Evolutionary conservation across 306 rosid genomes (phyloP), one percentile per base, ranked within the genome.

Genomic region (Arachis stenosperma): DNA sequence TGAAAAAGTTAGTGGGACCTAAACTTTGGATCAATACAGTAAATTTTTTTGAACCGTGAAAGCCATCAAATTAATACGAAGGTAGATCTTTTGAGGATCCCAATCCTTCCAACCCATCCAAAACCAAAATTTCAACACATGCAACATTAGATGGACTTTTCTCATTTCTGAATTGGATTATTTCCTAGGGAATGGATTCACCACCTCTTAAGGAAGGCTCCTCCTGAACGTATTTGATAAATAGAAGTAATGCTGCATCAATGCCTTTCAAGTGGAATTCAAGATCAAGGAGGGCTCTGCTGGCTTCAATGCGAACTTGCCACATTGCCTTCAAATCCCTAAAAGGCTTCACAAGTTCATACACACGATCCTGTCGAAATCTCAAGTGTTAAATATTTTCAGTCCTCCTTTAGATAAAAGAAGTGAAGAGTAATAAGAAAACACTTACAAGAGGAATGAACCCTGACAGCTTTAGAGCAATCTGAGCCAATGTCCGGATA

Each of bases 271-370:
- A 74, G 75, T 91, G 95, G 82, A 85, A 91, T 80, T 94, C 98
- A 27, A 94, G 96, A 83, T 94, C 98, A 79, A 94, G 97, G 36
- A 89, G 94, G 58, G 97, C 88, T 82, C 89, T 81, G 77, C 86
- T 83, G 62, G 99, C 97, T 88, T 94, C 98, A 74, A 87, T 82
- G 66, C 88, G 96, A 78, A 94, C 95, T 86, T 85, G 91, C 98
- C 95, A 91, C 64, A 79, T 66, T 51, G 86, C 79, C 79, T 89
- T 89, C 17, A 67, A 63, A 81, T 89, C 87, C 40, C 88, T 84
- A 78, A 82, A 91, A 54, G 98, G 92, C 71, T 84, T 86, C 66
- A 94, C 82, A 64, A 94, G 95, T 80, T 85, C 95, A 74, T 82
- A 78, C 27, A 91, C 77, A 6, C 98, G 95, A 70, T 91, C 98